Base-by-base conservation (phyloP, 2,329 filamentous ascomycete genomes). In the Aspergillus nomiae region DNA sequence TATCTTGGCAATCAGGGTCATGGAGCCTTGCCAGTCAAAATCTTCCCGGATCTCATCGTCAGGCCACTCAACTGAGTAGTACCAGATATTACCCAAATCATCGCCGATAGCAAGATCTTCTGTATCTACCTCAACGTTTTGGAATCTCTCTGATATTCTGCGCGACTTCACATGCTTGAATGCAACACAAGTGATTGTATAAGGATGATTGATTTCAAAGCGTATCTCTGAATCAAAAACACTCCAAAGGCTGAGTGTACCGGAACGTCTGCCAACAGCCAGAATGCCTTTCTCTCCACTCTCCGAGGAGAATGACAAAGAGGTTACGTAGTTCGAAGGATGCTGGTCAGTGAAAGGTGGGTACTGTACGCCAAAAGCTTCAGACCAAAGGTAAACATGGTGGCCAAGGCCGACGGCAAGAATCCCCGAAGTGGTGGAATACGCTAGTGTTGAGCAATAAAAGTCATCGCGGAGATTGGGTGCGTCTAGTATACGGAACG, bases 381-480 rank as follows among this genome's bases (percentile, higher is more conserved):
- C 94, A 0, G 92, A 94, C 95, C 94, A 99, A 6, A 92, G 86
- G 75, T 96, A 97, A 5, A 99, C 86, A 41, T 89, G 83, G 59
- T 89, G 88, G 0, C 89, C 90, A 16, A 98, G 83, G 0, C 92
- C 94, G 21, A 98, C 92, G 21, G 92, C 94, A 19, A 99, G 84
- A 16, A 90, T 91, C 59, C 90, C 86, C 57, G 88, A 86, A 9
- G 87, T 90, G 46, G 85, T 77, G 0, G 90, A 96, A 76, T 97
- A 98, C 11, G 95, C 92, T 59, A 99, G 84, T 2, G 94, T 85
- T 0, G 94, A 95, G 78, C 93, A 97, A 76, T 99, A 99, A 76
- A 94, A 99, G 77, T 99, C 94, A 71, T 98, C 93, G 61, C 92
- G 88, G n/a, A 98, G 83, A 58, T 88, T 87, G 3, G 94, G 93